Conservation (phyloP, 331 rosid genomes). For the Pyracantha coccinea region DNA sequence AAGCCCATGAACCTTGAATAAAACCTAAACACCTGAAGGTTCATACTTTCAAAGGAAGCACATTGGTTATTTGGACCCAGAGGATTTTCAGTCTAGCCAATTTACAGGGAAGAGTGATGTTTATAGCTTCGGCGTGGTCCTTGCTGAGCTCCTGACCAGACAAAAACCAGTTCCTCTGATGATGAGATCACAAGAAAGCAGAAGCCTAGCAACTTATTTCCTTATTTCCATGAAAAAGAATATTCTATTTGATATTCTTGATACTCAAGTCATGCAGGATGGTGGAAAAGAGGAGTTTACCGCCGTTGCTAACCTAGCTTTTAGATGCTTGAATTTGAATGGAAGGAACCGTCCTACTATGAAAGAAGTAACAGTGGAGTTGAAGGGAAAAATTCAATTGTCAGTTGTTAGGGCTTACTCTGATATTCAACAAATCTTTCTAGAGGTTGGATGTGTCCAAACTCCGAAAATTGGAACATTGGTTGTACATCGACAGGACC, state of each 20-base stretch:
- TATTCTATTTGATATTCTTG: neutral
- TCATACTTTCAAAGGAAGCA: too few species aligned
- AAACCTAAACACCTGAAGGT: too few species aligned
- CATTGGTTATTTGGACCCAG: too few species aligned
- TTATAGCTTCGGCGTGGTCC: neutral
- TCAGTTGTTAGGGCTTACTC: neutral
- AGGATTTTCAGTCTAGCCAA: too few species aligned
- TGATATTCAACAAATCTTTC: too few species aligned
- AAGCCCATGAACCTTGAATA: too few species aligned
- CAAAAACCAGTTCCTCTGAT: neutral
- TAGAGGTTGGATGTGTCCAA: neutral
- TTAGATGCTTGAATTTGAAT: neutral
- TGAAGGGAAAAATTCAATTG: neutral
- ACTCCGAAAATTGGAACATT: neutral
- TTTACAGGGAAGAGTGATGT: too few species aligned
- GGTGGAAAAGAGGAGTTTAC: neutral
- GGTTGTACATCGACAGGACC: neutral
- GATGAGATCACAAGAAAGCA: neutral
- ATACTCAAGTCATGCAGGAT: neutral
- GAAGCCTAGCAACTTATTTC: neutral
- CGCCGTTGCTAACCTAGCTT: conserved; percentile 1
- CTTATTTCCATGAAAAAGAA: neutral
- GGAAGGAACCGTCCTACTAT: neutral
- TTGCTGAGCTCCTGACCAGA: conserved; percentile 4
- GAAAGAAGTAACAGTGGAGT: neutral